phyloP scores from a whole-genome alignment of 1,139 yeast species.

The Ashbya aceris region DNA sequence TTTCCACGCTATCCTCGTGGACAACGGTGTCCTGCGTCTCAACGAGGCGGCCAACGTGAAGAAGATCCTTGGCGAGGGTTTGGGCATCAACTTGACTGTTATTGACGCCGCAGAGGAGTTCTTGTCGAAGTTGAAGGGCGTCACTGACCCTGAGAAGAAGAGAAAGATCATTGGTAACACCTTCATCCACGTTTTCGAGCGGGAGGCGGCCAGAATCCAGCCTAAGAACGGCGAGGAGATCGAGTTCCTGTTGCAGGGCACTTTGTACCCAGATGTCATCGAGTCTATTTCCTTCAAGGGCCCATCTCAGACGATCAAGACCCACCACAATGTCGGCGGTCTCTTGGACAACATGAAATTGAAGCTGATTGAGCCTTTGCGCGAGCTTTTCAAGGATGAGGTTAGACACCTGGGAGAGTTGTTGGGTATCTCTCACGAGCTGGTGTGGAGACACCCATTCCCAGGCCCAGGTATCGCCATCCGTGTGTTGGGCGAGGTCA shows the following conservation, averaged over 20 bases:
- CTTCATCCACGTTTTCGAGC: conserved; percentile 92
- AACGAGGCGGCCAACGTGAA: conserved; percentile 86
- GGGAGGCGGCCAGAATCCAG: conserved; percentile 85
- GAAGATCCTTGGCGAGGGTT: conserved; percentile 81
- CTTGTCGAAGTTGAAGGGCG: conserved; percentile 76
- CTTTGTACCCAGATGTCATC: conserved; percentile 96
- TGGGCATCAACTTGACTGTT: conserved; percentile 89
- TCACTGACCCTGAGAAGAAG: conserved; percentile 98
- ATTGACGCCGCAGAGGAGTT: conserved; percentile 92
- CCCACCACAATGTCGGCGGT: conserved; percentile 99
- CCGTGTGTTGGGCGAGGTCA: conserved; percentile 94
- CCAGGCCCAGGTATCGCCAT: conserved; percentile 99
- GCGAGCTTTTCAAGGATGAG: conserved; percentile 98
- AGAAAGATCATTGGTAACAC: conserved; percentile 98
- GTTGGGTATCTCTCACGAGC: conserved; percentile 90
- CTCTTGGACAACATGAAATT: conserved; percentile 94
- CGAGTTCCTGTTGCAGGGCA: conserved; percentile 92
- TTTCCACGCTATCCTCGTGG: conserved; percentile 97
- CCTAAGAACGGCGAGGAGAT: conserved; percentile 87
- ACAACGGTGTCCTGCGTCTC: conserved; percentile 94
- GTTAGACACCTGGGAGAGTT: conserved; percentile 93
- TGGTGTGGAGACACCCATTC: conserved; percentile 99
- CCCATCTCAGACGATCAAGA: conserved; percentile 97
- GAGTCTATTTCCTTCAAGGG: conserved; percentile 99
- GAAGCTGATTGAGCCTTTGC: conserved; percentile 94